Evolutionary conservation across 306 rosid genomes (phyloP).

Genomic region (Neltuma alba): DNA sequence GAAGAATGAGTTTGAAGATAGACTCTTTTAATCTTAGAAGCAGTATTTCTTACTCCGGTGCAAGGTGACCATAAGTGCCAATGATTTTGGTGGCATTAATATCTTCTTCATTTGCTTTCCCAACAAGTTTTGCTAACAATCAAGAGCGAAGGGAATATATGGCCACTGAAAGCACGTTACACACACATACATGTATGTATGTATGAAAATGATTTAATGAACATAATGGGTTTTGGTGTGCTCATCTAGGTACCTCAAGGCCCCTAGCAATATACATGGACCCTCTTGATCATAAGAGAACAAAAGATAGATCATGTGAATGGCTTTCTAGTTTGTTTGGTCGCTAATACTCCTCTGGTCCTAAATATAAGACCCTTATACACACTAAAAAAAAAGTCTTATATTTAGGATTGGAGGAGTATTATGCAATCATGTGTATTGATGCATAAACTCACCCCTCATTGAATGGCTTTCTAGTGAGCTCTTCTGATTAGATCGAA

Average conservation of each 20-base stretch:
- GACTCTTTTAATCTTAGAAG: background rate
- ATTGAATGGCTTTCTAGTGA: too few species aligned
- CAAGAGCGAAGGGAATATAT: constrained; percentile 46
- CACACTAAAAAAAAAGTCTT: too few species aligned
- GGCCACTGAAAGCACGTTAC: too few species aligned
- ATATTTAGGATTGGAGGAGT: too few species aligned
- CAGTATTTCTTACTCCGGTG: constrained; percentile 82
- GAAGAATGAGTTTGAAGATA: constrained; percentile 25
- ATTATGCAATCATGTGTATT: too few species aligned
- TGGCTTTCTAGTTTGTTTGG: too few species aligned
- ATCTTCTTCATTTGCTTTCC: constrained; percentile 82
- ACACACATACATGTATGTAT: too few species aligned
- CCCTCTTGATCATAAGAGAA: constrained; percentile 97
- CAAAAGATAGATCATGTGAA: too few species aligned
- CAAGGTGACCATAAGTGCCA: constrained; percentile 96
- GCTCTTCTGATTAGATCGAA: too few species aligned
- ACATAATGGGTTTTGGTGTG: constrained; percentile 94
- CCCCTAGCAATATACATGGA: constrained; percentile 94
- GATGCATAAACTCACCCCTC: too few species aligned
- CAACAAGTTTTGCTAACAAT: constrained; percentile 93
- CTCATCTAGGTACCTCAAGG: constrained; percentile 96
- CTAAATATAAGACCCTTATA: too few species aligned
- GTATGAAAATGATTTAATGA: constrained; percentile 42
- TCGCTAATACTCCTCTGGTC: too few species aligned
- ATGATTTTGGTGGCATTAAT: constrained; percentile 84